Conservation (phyloP, 352 stramenopile species). For the Globisporangium mamillatum region DNA sequence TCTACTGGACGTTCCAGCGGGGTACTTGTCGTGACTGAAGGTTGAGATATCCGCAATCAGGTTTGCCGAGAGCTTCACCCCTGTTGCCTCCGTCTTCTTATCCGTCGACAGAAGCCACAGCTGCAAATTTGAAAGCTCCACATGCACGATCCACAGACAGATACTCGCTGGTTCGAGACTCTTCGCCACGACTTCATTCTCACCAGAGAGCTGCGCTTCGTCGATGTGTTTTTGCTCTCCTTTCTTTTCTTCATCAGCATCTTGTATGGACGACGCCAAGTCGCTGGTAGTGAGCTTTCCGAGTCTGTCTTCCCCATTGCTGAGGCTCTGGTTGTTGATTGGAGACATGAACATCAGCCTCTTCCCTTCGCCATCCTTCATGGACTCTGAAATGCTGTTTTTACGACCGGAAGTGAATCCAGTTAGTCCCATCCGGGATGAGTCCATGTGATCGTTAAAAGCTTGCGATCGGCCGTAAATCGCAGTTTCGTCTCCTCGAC, state of each 20-base stretch:
- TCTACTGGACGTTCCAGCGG: not conserved
- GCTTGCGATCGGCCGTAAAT: not conserved
- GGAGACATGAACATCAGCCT: constrained; percentile 10
- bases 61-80: constrained; percentile 45
- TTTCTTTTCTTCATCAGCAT: not conserved
- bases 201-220: not conserved
- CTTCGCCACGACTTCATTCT: not conserved
- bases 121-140: constrained; percentile 48
- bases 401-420: constrained; percentile 22
- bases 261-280: constrained; percentile 6
- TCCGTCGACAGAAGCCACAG: constrained; percentile 72
- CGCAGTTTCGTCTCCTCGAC: constrained; percentile 7
- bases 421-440: not conserved
- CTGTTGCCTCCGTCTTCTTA: constrained; percentile 46
- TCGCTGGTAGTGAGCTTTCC: constrained; percentile 13
- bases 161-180: not conserved
- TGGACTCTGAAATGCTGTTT: constrained; percentile 40
- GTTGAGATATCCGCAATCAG: constrained; percentile 13
- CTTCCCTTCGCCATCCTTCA: constrained; percentile 9
- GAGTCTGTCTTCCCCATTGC: not conserved
- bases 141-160: constrained; percentile 37
- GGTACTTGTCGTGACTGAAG: constrained; percentile 2
- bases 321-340: not conserved
- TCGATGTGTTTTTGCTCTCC: not conserved
- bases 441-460: constrained; percentile 8